Base-by-base conservation (phyloP, 345 rosid species). In the Pugionium cornutum region DNA sequence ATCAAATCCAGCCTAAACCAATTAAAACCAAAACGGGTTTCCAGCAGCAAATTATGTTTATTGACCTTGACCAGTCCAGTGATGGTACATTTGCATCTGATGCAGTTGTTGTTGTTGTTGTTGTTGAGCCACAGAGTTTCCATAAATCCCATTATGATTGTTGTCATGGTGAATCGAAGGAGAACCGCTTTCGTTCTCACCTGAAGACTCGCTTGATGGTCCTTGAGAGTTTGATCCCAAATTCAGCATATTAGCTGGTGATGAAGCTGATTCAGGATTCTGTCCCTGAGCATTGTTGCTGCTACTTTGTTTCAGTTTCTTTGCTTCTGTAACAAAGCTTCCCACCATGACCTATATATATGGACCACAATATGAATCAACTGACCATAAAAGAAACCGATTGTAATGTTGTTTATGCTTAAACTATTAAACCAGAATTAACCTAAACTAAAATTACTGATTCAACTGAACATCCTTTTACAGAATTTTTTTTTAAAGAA, bases 131-230 rank as follows among this genome's bases (percentile, higher is more conserved):
- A 41, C 8, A 39, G 48, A 50, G 58, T 51, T 51, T 49, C 66
- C 60, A 64, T 41, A 50, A 11, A 64, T 49, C 33, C 60, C 76
- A 57, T n/a, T 65, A 26, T 10, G 58, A 28, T 52, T 58, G 52
- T 53, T 66, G 52, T 58, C 65, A 51, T 18, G 70, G 1, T 53
- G 62, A 51, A 59, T 26, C 7, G 60, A 9, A 18, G 76, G 72
- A 51, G 62, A 66, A 36, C 72, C 62, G 5, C 76, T 75, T 7
- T 86, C 96, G 18, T 87, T 83, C 32, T 82, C 91, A 27, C 82
- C 95, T 3, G 95, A 90, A 26, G 97, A 88, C 42, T 84, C 92
- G 2, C 95, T 88, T 2, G 97, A 83, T 30, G 71, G 83, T 37
- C 89, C 95, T 46, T 86, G 88, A 34, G 96, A 18, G 18, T 18